Evolutionary conservation across 164 flowering plant genomes (phyloP), one percentile per base, ranked within the genome.

Genomic region (Cinnamomum chago): DNA sequence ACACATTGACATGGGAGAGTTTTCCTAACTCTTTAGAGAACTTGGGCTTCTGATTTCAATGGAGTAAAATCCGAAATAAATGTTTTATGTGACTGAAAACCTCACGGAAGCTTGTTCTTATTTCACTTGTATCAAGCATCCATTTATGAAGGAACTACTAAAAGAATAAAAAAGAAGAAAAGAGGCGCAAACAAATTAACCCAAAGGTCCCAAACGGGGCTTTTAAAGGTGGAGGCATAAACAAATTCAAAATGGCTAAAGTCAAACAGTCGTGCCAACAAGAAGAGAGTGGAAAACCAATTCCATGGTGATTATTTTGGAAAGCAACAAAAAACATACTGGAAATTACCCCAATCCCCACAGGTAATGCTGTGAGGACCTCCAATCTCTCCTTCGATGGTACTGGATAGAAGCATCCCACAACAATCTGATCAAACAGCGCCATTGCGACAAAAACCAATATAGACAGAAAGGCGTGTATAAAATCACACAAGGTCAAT

Each of bases 371-470:
- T 20, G 74, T 71, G 18, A 92, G 83, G 15, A 86, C 50, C 75
- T 86, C 78, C 85, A 77, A 62, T 0, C 72, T 68, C 76, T 86
- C 84, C 65, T 84, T 81, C 0, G 92, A 80, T 14, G 89, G 95
- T 7, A 20, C 17, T 2, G 95, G 92, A 58, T 18, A 82, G 74
- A 92, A 87, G 72, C 95, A 92, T 13, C 65, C 72, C 17, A 88
- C 87, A 35, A 89, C 84, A 65, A 88, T 88, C 71, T 86, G 78
- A 82, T 90, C 89, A 67, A 89, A 86, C 86, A 86, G 33, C 0
- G 92, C 91, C 0, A 92, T 81, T 2, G 90, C 87, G 17, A 71
- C 87, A 55, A 92, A 92, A 10, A 90, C 89, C 72, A 88, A 13
- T 2, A 88, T 14, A 0, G 92, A 84, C 80, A 83, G 10, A 51